These are phyloP conservation scores for Cytospora paraplurivora DNA, from an alignment of 2,329 filamentous ascomycete species.

Conservation along the genomic window DNA sequence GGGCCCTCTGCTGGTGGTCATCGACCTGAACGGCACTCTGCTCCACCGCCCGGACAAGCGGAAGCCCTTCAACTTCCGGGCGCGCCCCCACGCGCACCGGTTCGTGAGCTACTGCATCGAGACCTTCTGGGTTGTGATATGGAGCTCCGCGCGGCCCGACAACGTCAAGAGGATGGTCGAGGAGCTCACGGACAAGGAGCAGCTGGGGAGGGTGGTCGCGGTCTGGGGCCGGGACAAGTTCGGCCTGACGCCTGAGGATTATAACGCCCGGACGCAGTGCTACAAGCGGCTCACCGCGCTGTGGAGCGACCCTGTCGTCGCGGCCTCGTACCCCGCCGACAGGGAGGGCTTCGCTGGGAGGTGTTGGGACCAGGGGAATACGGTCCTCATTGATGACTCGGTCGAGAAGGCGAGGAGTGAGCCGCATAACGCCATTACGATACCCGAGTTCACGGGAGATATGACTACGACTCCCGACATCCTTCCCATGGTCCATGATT, in stretches of 20 bases:
- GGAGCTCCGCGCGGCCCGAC: slow-evolving; percentile 78
- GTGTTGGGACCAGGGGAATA: slow-evolving; percentile 80
- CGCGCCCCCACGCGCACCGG: slow-evolving; percentile 65
- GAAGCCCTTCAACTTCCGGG: slow-evolving; percentile 56
- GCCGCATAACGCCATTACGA: slow-evolving; percentile 77
- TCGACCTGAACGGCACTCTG: slow-evolving; percentile 93
- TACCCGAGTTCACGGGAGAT: slow-evolving; percentile 73
- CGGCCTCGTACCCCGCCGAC: slow-evolving; percentile 47
- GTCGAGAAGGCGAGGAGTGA: slow-evolving; percentile 77
- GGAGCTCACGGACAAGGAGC: slow-evolving; percentile 59
- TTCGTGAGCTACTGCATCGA: slow-evolving; percentile 77
- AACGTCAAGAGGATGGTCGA: slow-evolving; percentile 73
- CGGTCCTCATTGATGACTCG: slow-evolving; percentile 86
- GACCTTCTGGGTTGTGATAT: slow-evolving; percentile 80
- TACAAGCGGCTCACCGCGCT: slow-evolving; percentile 81
- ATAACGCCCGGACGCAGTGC: slow-evolving; percentile 72
- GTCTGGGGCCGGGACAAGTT: slow-evolving; percentile 81
- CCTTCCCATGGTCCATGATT: slow-evolving; percentile 62
- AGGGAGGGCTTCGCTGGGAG: slow-evolving; percentile 36
- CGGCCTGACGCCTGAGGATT: slow-evolving; percentile 65
- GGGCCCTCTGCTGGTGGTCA: slow-evolving; percentile 73
- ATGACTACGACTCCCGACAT: slow-evolving; percentile 45
- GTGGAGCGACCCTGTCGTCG: slow-evolving; percentile 61
- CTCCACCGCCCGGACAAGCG: slow-evolving; percentile 66
- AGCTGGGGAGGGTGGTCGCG: slow-evolving; percentile 61